Evolutionary conservation across 2,329 filamentous ascomycete genomes (phyloP), one percentile per base, ranked within the genome.

Genomic region (Cladobotryum mycophilum): DNA sequence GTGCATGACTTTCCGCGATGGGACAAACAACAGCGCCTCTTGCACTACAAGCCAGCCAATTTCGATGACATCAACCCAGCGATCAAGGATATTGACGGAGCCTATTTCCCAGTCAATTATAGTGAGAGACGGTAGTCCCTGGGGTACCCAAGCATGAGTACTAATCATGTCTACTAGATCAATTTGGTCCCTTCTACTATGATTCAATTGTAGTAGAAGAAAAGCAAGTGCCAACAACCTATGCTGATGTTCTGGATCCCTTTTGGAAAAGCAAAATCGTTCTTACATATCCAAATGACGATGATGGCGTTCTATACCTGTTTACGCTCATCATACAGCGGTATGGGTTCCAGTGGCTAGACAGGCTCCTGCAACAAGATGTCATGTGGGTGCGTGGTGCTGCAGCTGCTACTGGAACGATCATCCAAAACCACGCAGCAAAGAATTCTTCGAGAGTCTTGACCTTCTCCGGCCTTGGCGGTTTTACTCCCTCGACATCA

Each of bases 361-460:
- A 48, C 40, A 35, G 17, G 8, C 38, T 48, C 4, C 8, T 48
- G 1, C 22, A 48, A 33, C 47, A 48, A 22, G 47, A 48, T 17
- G 47, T 48, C 30, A 48, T 42, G 38, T 48, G 47, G 47, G 47
- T 48, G 47, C 47, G 40, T 17, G 47, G 47, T 34, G 47, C 47
- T 18, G 30, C 47, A 25, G 40, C 40, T 8, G 15, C 47, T 14
- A 30, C 47, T 6, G 30, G 30, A 17, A 41, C 47, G n/a, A 48
- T 48, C 30, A 48, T 48, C 4, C 13, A 36, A 5, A 48, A 37
- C 7, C 38, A 48, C 13, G 12, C 25, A 8, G 15, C 40, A 15
- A 18, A 41, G 8, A 48, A 48, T 0, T 30, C 15, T 3, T 42
- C 38, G 2, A 42, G 47, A 38, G 47, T 43, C 34, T 17, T 48